Base-by-base conservation (phyloP, 441 rosid genomes). In the Arabidopsis lyrata region DNA sequence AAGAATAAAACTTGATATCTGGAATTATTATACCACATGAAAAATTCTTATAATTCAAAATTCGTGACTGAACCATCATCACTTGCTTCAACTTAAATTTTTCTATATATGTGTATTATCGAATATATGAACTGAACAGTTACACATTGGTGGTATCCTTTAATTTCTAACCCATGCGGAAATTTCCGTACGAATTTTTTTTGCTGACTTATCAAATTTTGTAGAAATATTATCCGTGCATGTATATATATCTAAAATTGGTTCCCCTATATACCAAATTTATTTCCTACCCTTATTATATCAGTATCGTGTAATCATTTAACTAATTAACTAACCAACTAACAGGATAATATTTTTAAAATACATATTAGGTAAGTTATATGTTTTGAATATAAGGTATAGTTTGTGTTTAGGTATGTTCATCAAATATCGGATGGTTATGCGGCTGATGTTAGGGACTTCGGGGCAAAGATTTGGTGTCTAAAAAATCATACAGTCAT, bases 361-460 rank as follows among this genome's bases (percentile, higher is more conserved):
- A 27, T 67, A 44, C 70, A 73, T 68, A 54, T 61, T 63, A 50
- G 67, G 70, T 52, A 60, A 71, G 66, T 60, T 62, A 14, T 63
- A 45, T 29, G 31, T 41, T 8, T 61, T 63, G 44, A 44, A 68
- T 59, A 66, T 54, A 29, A 47, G 38, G 8, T 38, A 60, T 31
- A 71, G 36, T 50, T 54, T 67, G 61, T 70, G 78, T 72, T 60
- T 67, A 63, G 71, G 76, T 74, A 50, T 63, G 47, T 52, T 54
- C 62, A 58, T 66, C 52, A 48, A 57, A 68, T 12, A 65, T 63
- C 74, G 75, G 75, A 74, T 86, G 77, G 75, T 77, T 79, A 71
- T 79, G 58, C 83, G 89, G 90, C 86, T 86, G 76, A 58, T 74
- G 76, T 76, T 82, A 81, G 65, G 71, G 90, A 81, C 88, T 85